Evolutionary conservation across 2,329 filamentous ascomycete genomes (phyloP), one percentile per base, ranked within the genome.

Genomic region (Neonectria ditissima): DNA sequence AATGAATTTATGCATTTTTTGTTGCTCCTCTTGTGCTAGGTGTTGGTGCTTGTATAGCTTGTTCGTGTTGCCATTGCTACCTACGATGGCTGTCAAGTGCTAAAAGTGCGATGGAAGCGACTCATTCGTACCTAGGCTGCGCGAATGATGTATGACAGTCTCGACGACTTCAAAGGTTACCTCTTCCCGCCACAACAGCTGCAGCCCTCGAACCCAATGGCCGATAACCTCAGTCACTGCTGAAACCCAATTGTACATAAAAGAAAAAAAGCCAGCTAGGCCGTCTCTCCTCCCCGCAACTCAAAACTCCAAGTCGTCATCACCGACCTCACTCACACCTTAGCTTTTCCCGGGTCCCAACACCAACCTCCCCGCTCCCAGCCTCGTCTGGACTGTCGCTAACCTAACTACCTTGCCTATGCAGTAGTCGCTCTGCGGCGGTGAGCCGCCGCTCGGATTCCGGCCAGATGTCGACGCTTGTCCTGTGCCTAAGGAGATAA

Each of bases 1-100:
- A 66, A 62, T 28, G 56, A 56, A 65, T 65, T 63, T 14, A 65
- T 59, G 63, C 56, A 62, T 59, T 57, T 59, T 6, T 26, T 26
- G 53, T 56, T 45, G 28, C 14, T 14, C 32, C 45, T 52, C 2
- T 30, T 26, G 13, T 37, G 10, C 26, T 34, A 20, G 18, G 48
- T 5, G 18, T 5, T 8, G 13, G 30, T 51, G 22, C n/a, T 39
- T 45, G 18, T 11, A 6, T 7, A n/a, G 1, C 7, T 41, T 41
- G 37, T n/a, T 4, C 37, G 37, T 18, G n/a, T 41, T 41, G 14
- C 4, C 11, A 13, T 5, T 37, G 14, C 14, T 9, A 18, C n/a
- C 14, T 9, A 18, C n/a, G 3, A 41, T 41, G 6, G 16, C 18
- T 39, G 37, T 18, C 9, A 5, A 37, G 3, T 18, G 11, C 30